Evolutionary conservation across 371 early-diverging fungal species (phyloP), one percentile per base, ranked within the genome.

Genomic region (Syncephalastrum racemosum): DNA sequence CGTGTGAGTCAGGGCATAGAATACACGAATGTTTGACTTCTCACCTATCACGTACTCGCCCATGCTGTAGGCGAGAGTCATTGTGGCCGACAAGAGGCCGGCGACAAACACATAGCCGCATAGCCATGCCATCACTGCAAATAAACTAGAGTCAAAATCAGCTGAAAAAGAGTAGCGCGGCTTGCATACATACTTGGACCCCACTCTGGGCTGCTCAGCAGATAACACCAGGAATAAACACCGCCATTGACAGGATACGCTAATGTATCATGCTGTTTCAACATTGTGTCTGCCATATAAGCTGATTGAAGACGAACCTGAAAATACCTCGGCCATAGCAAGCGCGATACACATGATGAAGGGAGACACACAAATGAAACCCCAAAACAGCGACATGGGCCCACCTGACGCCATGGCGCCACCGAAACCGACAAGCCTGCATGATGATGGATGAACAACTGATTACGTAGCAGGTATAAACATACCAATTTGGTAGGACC

Each of bases 121-220:
- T 8, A 70, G 56, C 66, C 68, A 76, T 10, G 77, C 52, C 73
- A 72, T 76, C 36, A 76, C 70, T 74, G 45, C 39, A 23, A 16
- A 57, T 5, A 23, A 41, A 27, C n/a, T 46, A 40, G 39, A 39
- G 27, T n/a, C 19, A 19, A n/a, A 27, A 18, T 0, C 0, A n/a
- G 18, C 13, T 46, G 8, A 14, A 20, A 31, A 10, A 56, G 2
- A 44, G 2, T 5, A 23, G 18, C 14, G 15, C 16, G 15, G 40
- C 10, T 20, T 12, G 12, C 18, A 53, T 20, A 42, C 74, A 59
- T 65, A 71, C 71, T 66, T 46, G 71, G 73, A 8, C 69, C 77
- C 67, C 67, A 68, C 55, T 72, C 51, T 44, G 70, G 50, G 40
- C 49, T 63, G 25, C 68, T 60, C 3, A 77, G 36, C 27, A 69